These are phyloP conservation scores for Pleurozium schreberi DNA, from an alignment of 225 moss, liverwort and hornwort species.

Conservation along the genomic window DNA sequence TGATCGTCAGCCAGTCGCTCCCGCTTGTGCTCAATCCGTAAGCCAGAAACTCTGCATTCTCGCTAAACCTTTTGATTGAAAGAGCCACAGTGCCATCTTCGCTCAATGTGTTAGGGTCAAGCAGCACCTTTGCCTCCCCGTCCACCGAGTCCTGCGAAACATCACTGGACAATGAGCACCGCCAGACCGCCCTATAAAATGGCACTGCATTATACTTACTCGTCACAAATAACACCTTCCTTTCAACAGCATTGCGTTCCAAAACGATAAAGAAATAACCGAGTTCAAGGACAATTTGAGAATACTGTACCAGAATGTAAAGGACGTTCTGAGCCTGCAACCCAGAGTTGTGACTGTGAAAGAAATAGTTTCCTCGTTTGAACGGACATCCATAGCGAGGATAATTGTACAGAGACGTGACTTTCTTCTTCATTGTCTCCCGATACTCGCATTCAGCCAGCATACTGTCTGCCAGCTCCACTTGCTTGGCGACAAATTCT, in stretches of 20 bases:
- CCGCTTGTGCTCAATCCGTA: conserved; percentile 75
- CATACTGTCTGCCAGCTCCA: conserved; percentile 44
- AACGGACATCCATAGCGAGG: conserved; percentile 73
- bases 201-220: background rate
- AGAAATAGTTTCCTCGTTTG: conserved; percentile 61
- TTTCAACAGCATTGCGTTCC: background rate
- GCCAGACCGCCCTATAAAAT: background rate
- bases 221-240: background rate
- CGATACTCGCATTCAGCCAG: conserved; percentile 46
- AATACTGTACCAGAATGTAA: conserved; percentile 50
- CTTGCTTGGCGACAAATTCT: conserved; percentile 58
- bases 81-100: conserved; percentile 82
- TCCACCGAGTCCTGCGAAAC: conserved; percentile 27
- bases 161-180: background rate
- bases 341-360: conserved; percentile 68
- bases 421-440: conserved; percentile 49
- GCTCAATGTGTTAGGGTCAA: conserved; percentile 85
- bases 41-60: conserved; percentile 62
- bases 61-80: conserved; percentile 39
- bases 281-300: background rate
- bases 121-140: conserved; percentile 52
- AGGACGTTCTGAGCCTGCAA: conserved; percentile 76
- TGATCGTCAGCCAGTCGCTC: conserved; percentile 84
- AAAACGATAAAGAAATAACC: background rate
- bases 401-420: conserved; percentile 63